Percentiles rank a stretch among this genome's conserved stretches.
These are phyloP conservation scores for Paragyromitra xinjiangensis DNA, from an alignment of 495 filamentous ascomycete species.

Conservation along the genomic window DNA sequence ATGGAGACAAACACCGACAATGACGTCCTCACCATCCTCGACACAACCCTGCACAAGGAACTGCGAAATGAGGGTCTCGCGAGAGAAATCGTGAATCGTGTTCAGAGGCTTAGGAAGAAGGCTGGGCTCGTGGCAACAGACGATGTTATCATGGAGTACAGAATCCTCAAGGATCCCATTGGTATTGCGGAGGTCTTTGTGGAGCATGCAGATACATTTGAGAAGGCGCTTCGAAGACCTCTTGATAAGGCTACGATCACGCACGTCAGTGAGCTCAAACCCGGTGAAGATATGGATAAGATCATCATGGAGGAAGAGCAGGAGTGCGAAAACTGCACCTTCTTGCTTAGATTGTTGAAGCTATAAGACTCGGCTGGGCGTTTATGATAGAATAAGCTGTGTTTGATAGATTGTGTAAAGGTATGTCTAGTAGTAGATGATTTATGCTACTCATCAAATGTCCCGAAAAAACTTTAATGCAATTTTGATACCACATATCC, in stretches of 20 bases:
- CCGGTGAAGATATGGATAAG: slow-evolving; percentile 66
- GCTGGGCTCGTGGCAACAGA: slow-evolving; percentile 82
- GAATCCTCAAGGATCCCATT: slow-evolving; percentile 76
- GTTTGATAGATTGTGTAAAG: slow-evolving; percentile 4
- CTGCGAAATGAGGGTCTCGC: slow-evolving; percentile 78
- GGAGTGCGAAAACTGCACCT: slow-evolving; percentile 85
- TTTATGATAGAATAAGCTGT: slow-evolving; percentile 23
- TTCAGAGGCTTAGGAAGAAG: slow-evolving; percentile 83
- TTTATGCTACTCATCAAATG: neutral
- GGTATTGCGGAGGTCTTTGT: slow-evolving; percentile 79
- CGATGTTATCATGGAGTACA: slow-evolving; percentile 86
- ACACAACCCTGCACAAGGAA: slow-evolving; percentile 75
- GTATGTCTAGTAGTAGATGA: neutral
- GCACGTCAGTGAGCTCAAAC: slow-evolving; percentile 64
- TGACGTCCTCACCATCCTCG: slow-evolving; percentile 84
- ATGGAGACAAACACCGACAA: slow-evolving; percentile 86
- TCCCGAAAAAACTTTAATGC: neutral
- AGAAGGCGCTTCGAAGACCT: slow-evolving; percentile 81
- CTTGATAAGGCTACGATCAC: slow-evolving; percentile 77
- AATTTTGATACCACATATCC: neutral
- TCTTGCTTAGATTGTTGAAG: slow-evolving; percentile 82
- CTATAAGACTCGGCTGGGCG: slow-evolving; percentile 57
- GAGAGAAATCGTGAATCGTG: slow-evolving; percentile 82
- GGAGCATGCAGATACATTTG: slow-evolving; percentile 71
- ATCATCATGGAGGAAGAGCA: slow-evolving; percentile 86